These are phyloP conservation scores for Adansonia madagascariensis DNA, from an alignment of 441 rosid genomes.

Conservation along the genomic window DNA sequence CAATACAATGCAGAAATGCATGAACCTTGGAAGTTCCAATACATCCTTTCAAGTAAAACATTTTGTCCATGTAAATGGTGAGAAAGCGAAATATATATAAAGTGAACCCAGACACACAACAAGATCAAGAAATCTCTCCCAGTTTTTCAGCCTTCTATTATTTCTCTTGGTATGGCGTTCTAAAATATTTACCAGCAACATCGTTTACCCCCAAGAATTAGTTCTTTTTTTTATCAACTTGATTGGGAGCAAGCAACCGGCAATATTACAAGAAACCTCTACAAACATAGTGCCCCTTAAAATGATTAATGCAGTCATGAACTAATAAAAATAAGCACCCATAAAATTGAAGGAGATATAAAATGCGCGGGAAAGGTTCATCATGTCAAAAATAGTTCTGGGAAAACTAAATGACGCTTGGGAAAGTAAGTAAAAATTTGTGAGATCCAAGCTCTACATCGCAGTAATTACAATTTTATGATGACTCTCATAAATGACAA, in stretches of 20 bases:
- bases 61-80: not conserved
- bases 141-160: not conserved
- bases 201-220: not conserved
- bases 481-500: not conserved
- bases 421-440: not conserved
- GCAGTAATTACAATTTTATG: not conserved
- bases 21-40: not conserved
- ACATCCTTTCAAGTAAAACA: not conserved
- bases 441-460: not conserved
- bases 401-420: not conserved
- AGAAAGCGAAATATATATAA: not conserved
- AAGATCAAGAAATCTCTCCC: not conserved
- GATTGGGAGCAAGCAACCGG: not conserved
- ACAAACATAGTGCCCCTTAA: not conserved
- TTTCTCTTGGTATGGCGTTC: not conserved
- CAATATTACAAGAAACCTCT: not conserved
- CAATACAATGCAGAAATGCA: not conserved
- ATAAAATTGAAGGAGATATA: not conserved
- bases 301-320: not conserved
- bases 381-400: not conserved
- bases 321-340: not conserved
- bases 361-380: not conserved
- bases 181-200: not conserved
- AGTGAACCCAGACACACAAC: not conserved
- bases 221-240: slow-evolving; percentile 4